Percentiles rank a stretch among this genome's conserved stretches.
Evolutionary conservation across 305 asterid species (phyloP).

Genomic region (Fraxinus albicans): DNA sequence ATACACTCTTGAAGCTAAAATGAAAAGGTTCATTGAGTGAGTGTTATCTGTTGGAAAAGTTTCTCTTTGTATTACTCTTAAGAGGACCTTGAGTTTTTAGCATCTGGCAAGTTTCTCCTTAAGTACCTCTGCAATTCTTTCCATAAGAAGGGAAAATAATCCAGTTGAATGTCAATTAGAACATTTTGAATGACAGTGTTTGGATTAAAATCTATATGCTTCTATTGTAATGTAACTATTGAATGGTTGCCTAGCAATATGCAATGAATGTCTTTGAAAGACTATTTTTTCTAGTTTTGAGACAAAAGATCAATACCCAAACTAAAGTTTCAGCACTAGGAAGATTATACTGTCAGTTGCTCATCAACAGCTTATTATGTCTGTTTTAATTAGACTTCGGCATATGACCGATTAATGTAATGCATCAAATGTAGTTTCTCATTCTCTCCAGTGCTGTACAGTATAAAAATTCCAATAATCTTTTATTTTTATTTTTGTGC

Average conservation of each 20-base stretch:
- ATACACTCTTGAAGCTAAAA: neutral
- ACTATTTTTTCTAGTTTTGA: neutral
- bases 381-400: neutral
- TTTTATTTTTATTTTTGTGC: neutral
- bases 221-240: neutral
- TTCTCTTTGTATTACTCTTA: neutral
- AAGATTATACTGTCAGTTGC: neutral
- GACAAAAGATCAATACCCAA: neutral
- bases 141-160: neutral
- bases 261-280: neutral
- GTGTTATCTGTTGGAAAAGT: neutral
- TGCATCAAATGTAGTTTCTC: neutral
- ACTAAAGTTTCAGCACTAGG: neutral
- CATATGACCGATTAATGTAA: neutral
- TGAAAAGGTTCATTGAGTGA: neutral
- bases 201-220: neutral
- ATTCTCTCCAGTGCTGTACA: neutral
- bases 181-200: neutral
- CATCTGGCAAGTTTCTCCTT: neutral
- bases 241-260: neutral
- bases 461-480: neutral
- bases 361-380: neutral
- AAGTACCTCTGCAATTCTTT: neutral
- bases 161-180: neutral
- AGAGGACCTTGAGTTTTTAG: neutral